Conservation (phyloP, 1,284 basidiomycete species). For the Chalciporus sp. region DNA sequence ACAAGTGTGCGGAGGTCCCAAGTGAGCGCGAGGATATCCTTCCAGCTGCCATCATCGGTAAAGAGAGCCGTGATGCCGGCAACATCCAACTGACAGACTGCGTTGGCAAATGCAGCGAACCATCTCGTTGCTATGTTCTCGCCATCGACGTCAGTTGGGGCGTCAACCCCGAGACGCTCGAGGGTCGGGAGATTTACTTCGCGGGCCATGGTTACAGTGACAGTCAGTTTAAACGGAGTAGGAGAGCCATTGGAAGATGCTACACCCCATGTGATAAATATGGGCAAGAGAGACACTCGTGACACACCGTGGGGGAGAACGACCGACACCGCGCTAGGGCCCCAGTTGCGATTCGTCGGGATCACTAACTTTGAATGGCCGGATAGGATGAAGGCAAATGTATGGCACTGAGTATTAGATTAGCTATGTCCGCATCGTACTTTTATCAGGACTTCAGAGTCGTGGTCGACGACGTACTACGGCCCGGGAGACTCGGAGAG, state of each 20-base stretch:
- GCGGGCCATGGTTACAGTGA: background rate
- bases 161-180: slow-evolving; percentile 40
- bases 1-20: slow-evolving; percentile 70
- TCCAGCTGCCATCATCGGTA: slow-evolving; percentile 52
- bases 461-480: too few species aligned
- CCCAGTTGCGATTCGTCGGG: background rate
- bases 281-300: background rate
- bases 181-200: slow-evolving; percentile 45
- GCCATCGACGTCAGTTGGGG: slow-evolving; percentile 40
- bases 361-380: background rate
- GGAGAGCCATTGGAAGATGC: background rate
- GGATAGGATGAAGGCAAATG: background rate
- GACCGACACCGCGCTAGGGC: too few species aligned
- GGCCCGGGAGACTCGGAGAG: too few species aligned
- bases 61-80: slow-evolving; percentile 42
- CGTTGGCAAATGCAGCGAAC: slow-evolving; percentile 45
- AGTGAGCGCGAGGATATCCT: slow-evolving; percentile 63
- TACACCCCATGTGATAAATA: background rate
- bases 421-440: background rate
- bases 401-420: background rate
- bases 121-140: slow-evolving; percentile 44
- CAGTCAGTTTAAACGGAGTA: too few species aligned
- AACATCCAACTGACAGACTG: slow-evolving; percentile 39
- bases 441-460: too few species aligned
- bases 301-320: background rate